Percentiles rank a stretch among this genome's conserved stretches.
These are phyloP conservation scores for Lecanicillium sp. DNA, from an alignment of 2,329 filamentous ascomycete genomes.

Conservation along the genomic window DNA sequence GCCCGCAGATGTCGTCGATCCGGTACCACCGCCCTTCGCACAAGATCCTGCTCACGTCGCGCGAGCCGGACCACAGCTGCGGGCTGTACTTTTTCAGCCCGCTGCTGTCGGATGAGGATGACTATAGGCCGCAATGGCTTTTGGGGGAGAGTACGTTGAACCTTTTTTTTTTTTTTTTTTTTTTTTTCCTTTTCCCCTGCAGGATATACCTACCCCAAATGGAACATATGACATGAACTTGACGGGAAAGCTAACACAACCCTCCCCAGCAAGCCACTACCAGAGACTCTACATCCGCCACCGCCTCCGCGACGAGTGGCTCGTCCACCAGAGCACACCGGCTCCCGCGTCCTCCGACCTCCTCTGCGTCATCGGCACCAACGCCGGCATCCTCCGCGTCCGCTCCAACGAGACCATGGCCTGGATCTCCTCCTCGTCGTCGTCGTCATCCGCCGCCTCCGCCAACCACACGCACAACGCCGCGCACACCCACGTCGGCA, in stretches of 20 bases:
- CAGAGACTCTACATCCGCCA: constrained; percentile 26
- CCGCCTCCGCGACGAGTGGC: constrained; percentile 23
- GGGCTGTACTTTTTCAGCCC: constrained; percentile 36
- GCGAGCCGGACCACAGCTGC: constrained; percentile 25
- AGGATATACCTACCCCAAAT: neutral
- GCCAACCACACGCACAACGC: too few relatives aligned
- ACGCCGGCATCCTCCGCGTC: constrained; percentile 38
- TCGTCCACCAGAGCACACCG: constrained; percentile 36
- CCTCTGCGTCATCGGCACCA: constrained; percentile 44
- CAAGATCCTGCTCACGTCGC: constrained; percentile 38
- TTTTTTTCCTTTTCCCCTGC: neutral
- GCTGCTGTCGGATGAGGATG: constrained; percentile 23
- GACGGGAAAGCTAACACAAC: neutral
- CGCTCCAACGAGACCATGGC: constrained; percentile 25
- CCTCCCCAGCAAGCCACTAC: constrained; percentile 25
- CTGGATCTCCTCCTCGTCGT: constrained; percentile 27
- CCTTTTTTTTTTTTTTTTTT: neutral
- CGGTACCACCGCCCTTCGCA: constrained; percentile 39
- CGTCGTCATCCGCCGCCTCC: neutral
- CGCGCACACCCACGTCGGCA: too few relatives aligned
- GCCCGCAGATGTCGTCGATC: constrained; percentile 39
- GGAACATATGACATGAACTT: neutral
- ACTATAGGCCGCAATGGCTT: constrained; percentile 31
- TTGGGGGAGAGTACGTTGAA: constrained; percentile 30
- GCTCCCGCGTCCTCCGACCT: constrained; percentile 35